Evolutionary conservation across 345 rosid species (phyloP), one percentile per base, ranked within the genome.

Genomic region (Aethionema arabicum): DNA sequence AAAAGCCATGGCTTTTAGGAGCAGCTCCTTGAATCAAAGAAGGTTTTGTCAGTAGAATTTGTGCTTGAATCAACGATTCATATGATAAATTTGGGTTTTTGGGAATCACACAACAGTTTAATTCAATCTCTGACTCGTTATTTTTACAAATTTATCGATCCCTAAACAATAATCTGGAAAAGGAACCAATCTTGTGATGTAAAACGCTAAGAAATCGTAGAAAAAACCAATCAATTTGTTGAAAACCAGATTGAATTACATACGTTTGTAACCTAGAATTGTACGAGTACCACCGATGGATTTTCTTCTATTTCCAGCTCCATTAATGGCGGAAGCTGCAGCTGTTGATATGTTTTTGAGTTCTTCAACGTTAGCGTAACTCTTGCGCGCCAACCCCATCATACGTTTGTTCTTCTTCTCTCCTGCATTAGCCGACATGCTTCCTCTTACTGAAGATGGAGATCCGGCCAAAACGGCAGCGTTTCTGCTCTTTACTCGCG

Each of bases 341-440:
- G 81, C 80, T 57, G 68, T 42, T 0, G 95, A 73, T 16, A 86
- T 30, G 11, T 84, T 88, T 60, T 77, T 88, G 46, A 88, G 48
- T 67, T 83, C 95, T 7, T 82, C 92, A 38, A 88, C 63, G 45
- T 5, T 79, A 0, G 90, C 91, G 45, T 81, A 86, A n/a, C 95
- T 92, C 74, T 85, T 86, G 32, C 75, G 65, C 38, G 33, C 16
- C 75, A 72, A 86, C 64, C 10, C 80, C 76, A 65, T 66, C 71
- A 59, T 33, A 58, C 52, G 49, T 4, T 76, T 77, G 29, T 79
- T 79, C 66, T 59, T 83, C 76, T 82, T 85, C 66, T 83, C 91
- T 6, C 81, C 89, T 0, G 81, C 80, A 58, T 67, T 77, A 5
- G 80, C 91, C 0, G 95, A 91, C 63, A 80, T 77, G 51, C 95